Evolutionary conservation across 768 basidiomycete genomes (phyloP).

Genomic region (Kondoa subrosea): DNA sequence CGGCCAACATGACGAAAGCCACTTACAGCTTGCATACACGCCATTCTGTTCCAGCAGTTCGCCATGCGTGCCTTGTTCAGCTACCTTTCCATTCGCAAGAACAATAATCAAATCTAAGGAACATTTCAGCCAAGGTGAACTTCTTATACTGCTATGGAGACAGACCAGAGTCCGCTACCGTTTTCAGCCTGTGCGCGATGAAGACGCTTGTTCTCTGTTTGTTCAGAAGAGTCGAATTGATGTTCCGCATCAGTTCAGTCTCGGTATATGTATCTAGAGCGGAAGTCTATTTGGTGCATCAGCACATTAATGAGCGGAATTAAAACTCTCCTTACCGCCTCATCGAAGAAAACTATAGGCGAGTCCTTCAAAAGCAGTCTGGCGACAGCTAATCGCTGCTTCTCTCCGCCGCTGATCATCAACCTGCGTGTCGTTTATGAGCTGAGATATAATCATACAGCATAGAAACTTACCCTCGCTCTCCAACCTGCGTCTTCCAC

Average conservation of each 20-base stretch:
- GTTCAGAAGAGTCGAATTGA: conserved; percentile 59
- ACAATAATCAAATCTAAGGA: conserved; percentile 74
- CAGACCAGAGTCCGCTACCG: conserved; percentile 73
- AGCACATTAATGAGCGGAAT: not conserved
- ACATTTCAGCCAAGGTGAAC: conserved; percentile 19
- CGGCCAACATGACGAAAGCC: not conserved
- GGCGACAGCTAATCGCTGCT: conserved; percentile 88
- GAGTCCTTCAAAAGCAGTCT: conserved; percentile 84
- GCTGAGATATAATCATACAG: not conserved
- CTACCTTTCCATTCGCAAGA: conserved; percentile 70
- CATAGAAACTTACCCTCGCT: conserved; percentile 45
- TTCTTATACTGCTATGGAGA: conserved; percentile 12
- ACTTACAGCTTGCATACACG: conserved; percentile 29
- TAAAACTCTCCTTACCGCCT: conserved; percentile 51
- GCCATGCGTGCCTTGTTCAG: conserved; percentile 85
- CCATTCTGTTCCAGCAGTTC: conserved; percentile 53
- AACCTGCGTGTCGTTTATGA: conserved; percentile 30
- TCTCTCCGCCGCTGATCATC: conserved; percentile 98
- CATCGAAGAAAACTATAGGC: conserved; percentile 91
- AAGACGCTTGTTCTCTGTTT: conserved; percentile 83
- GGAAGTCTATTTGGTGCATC: conserved; percentile 50
- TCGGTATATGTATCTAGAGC: conserved; percentile 92
- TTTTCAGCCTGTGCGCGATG: conserved; percentile 76
- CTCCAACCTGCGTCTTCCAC: conserved; percentile 81
- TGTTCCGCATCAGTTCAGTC: conserved; percentile 82